Base-by-base conservation (phyloP, 1,284 basidiomycete species). In the Puccinia horiana region DNA sequence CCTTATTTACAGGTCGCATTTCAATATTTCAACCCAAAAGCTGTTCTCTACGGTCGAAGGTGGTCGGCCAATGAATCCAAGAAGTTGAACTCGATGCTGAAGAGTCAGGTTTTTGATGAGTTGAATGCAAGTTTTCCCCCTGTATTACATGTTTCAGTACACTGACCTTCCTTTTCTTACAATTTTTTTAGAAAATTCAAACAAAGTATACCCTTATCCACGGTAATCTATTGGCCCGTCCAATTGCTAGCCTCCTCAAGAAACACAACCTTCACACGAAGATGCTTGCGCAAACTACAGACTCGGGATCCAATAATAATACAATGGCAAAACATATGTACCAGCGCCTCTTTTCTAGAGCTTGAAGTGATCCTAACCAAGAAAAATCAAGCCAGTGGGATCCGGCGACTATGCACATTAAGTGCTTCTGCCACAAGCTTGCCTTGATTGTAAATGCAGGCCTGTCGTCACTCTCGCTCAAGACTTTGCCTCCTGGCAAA, bases 371-470 rank as follows among this genome's bases (percentile, higher is more conserved):
- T 40, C 61, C 14, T 54, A 54, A 16, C n/a, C n/a, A n/a, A n/a
- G n/a, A n/a, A n/a, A n/a, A 63, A 63, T 20, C 29, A 1, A 32
- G 35, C 61, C 2, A 12, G 29, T 76, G 56, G 74, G n/a, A 76
- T 32, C 74, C 56, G 0, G 18, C 35, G 18, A 29, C 26, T 11
- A 76, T 76, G 74, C 74, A 76, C 37, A 44, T 76, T 14, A 35
- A n/a, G n/a, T 76, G 73, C 52, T 76, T 76, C 35, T 76, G 52
- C 26, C 54, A 76, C 73, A 76, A 58, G 73, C 52, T 76, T 12
- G 47, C 73, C 14, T 61, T 76, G 14, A 76, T 76, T 23, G 73
- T 76, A 14, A 58, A 76, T n/a, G 54, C 73, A 0, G 52, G 52
- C 32, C 26, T 76, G 73, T 4, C 29, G 1, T 49, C 52, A 20